A percentile compares a stretch with the other conserved stretches of the same genome.
Evolutionary conservation across 2,329 filamentous ascomycete genomes (phyloP).

Genomic region (Curvularia sp.): DNA sequence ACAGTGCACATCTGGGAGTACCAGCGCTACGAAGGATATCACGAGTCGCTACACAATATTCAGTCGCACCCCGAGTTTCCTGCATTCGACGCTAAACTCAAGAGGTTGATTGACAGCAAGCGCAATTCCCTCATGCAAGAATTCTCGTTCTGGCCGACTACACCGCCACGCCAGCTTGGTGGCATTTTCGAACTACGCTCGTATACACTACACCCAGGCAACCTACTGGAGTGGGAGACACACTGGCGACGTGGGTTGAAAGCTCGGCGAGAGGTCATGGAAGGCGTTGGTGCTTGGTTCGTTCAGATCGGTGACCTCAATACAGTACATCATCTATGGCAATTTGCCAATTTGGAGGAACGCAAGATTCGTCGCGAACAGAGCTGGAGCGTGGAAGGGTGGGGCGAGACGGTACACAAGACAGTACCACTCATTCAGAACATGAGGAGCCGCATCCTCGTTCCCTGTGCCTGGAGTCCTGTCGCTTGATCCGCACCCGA

Average conservation of each 20-base stretch:
- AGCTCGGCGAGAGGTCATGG: slow-evolving; percentile 95
- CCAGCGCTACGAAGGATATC: slow-evolving; percentile 94
- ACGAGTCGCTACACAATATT: slow-evolving; percentile 87
- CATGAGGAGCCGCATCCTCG: slow-evolving; percentile 93
- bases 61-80: slow-evolving; percentile 82
- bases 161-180: slow-evolving; percentile 84
- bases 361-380: slow-evolving; percentile 87
- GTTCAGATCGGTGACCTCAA: slow-evolving; percentile 98
- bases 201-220: slow-evolving; percentile 94
- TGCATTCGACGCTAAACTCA: slow-evolving; percentile 84
- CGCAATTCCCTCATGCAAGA: slow-evolving; percentile 96
- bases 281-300: slow-evolving; percentile 97
- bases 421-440: slow-evolving; percentile 95
- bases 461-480: slow-evolving; percentile 96
- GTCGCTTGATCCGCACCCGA: slow-evolving; percentile 66
- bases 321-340: slow-evolving; percentile 97
- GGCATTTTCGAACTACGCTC: slow-evolving; percentile 95
- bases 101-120: slow-evolving; percentile 83
- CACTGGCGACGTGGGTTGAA: slow-evolving; percentile 94
- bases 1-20: slow-evolving; percentile 99
- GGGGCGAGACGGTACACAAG: slow-evolving; percentile 97
- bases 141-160: slow-evolving; percentile 99
- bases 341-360: slow-evolving; percentile 96
- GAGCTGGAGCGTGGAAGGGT: slow-evolving; percentile 94
- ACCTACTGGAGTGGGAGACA: slow-evolving; percentile 97